Evolutionary conservation across 192 early-diverging fungal species (phyloP), one percentile per base, ranked within the genome.

Genomic region (Lunasporangiospora selenospora): DNA sequence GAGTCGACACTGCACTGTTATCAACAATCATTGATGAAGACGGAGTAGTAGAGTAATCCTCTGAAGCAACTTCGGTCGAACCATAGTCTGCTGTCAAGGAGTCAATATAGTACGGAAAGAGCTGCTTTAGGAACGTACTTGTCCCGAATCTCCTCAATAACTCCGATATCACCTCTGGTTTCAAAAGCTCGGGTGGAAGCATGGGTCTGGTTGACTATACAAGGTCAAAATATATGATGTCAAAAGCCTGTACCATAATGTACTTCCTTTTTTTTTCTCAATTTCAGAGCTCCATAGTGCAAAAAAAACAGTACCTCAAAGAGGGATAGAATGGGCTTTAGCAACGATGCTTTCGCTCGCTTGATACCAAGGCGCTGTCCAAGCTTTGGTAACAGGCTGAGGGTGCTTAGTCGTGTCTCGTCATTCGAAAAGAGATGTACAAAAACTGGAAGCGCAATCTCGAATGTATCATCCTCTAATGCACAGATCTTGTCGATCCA

Each of bases 281-380:
- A 62, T 32, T 53, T 4, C 12, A 29, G 11, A 32, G 23, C 51
- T 0, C 9, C 54, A 56, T n/a, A 9, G 26, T 51, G 11, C 3
- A 36, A 4, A 18, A 15, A 23, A 16, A 23, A 31, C 4, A 30
- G 43, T 79, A 85, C 83, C 62, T 87, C 85, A 64, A 87, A 84
- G n/a, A 87, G 58, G 6, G 81, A 70, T 19, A 84, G 58, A n/a
- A 83, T 83, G 2, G 79, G 83, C 37, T 87, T 87, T n/a, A 87
- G 58, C 9, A 87, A 46, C 45, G 80, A 75, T 1, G 49, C 39
- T 10, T 82, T 82, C 4, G 81, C 71, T 13, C 67, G 75, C 26
- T 83, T 76, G 13, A 62, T 71, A 11, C 85, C 85, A 4, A 87
- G 64, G 19, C 81, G 51, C 30, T 81, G 77, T 1, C 79, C 80